These are phyloP conservation scores for Ustilaginoidea virens DNA, from an alignment of 2,329 filamentous ascomycete species.

Conservation along the genomic window DNA sequence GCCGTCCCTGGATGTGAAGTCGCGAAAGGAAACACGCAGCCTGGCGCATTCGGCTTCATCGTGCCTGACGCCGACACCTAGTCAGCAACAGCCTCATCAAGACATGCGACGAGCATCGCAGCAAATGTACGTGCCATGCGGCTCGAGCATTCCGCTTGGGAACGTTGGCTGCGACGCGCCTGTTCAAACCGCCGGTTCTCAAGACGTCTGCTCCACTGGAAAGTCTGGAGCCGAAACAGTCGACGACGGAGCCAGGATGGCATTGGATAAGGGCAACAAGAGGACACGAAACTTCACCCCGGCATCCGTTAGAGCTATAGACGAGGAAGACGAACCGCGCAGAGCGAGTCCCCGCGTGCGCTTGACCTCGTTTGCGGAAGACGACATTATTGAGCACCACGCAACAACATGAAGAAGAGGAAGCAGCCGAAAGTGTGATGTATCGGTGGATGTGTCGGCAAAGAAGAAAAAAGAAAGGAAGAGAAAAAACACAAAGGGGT, in stretches of 20 bases:
- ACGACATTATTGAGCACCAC: too few species aligned
- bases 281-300: slow-evolving; percentile 31
- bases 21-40: slow-evolving; percentile 27
- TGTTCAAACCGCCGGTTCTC: not conserved
- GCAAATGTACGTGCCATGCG: slow-evolving; percentile 16
- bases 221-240: not conserved
- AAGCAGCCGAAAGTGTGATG: too few species aligned
- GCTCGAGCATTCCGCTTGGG: slow-evolving; percentile 7
- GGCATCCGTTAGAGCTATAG: slow-evolving; percentile 27
- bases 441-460: too few species aligned
- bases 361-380: slow-evolving; percentile 8
- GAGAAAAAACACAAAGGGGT: too few species aligned
- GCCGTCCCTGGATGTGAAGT: slow-evolving; percentile 23
- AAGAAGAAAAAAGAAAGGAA: too few species aligned
- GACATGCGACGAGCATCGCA: slow-evolving; percentile 27
- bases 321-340: slow-evolving; percentile 30
- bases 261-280: slow-evolving; percentile 24
- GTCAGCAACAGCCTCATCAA: slow-evolving; percentile 12
- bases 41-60: slow-evolving; percentile 6
- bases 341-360: slow-evolving; percentile 13
- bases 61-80: slow-evolving; percentile 3
- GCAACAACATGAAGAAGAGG: too few species aligned
- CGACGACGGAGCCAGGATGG: not conserved
- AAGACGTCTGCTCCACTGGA: not conserved
- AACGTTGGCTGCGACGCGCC: not conserved